A percentile compares a stretch with the other conserved stretches of the same genome.
Conservation (phyloP, 2,329 filamentous ascomycete species). For the Xylariales sp. region DNA sequence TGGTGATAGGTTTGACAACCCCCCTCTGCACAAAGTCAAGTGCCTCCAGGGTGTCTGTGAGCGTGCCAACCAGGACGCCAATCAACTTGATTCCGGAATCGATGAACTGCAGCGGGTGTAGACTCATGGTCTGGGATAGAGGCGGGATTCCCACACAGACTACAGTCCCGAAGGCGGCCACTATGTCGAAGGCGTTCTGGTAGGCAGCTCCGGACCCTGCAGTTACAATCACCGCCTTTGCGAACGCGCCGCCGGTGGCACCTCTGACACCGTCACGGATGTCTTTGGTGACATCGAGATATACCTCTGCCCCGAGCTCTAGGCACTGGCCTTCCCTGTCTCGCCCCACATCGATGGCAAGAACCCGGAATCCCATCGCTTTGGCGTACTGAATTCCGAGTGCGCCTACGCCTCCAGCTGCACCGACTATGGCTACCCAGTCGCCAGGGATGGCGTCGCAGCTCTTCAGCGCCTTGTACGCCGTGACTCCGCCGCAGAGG, state of each 20-base stretch:
- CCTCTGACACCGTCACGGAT: slow-evolving; percentile 18
- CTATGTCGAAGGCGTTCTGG: slow-evolving; percentile 25
- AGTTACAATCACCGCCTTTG: slow-evolving; percentile 24
- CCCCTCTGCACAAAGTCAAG: slow-evolving; percentile 31
- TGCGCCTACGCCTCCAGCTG: slow-evolving; percentile 33
- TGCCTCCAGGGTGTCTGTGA: slow-evolving; percentile 33
- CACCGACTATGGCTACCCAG: slow-evolving; percentile 32
- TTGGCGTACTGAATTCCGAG: slow-evolving; percentile 33
- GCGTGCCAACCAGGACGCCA: slow-evolving; percentile 30
- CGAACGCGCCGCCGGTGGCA: slow-evolving; percentile 17
- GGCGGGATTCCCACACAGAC: slow-evolving; percentile 34
- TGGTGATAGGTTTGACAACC: slow-evolving; percentile 19
- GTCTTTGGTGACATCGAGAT: slow-evolving; percentile 27
- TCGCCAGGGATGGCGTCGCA: slow-evolving; percentile 25
- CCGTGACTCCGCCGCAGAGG: slow-evolving; percentile 38
- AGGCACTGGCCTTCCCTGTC: slow-evolving; percentile 23
- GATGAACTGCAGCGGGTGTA: slow-evolving; percentile 32
- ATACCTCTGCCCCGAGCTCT: slow-evolving; percentile 30
- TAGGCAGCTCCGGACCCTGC: slow-evolving; percentile 27
- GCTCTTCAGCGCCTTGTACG: slow-evolving; percentile 34
- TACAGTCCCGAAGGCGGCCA: slow-evolving; percentile 32
- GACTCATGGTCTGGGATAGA: slow-evolving; percentile 14
- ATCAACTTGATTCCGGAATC: slow-evolving; percentile 27
- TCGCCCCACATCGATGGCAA: slow-evolving; percentile 31
- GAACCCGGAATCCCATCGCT: slow-evolving; percentile 36